Percentiles rank a stretch among this genome's conserved stretches.
Conservation (phyloP, 345 rosid species). For the Citrus sinensis region DVS_A1.0 CM039165.1:30830001-30830500, state of each 20-base stretch:
- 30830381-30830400: slow-evolving; percentile 37
- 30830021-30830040: not conserved
- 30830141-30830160: slow-evolving; percentile 41
- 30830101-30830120: slow-evolving; percentile 11
- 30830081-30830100: slow-evolving; percentile 5
- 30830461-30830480: not conserved
- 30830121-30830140: slow-evolving; percentile 27
- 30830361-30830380: slow-evolving; percentile 54
- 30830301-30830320: slow-evolving; percentile 36
- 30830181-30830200: not conserved
- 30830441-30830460: slow-evolving; percentile 50
- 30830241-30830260: not conserved
- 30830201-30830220: too few relatives aligned
- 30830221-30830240: not conserved
- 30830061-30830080: not conserved
- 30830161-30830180: slow-evolving; percentile 59
- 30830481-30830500: not conserved
- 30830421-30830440: slow-evolving; percentile 57
- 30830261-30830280: slow-evolving; percentile 77
- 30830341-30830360: slow-evolving; percentile 52
- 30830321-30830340: slow-evolving; percentile 52
- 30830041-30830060: not conserved
- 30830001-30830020: not conserved
- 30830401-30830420: slow-evolving; percentile 24
- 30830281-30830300: slow-evolving; percentile 58